phyloP scores from a whole-genome alignment of 2,329 filamentous ascomycete genomes.

The Stemphylium lycopersici region DNA sequence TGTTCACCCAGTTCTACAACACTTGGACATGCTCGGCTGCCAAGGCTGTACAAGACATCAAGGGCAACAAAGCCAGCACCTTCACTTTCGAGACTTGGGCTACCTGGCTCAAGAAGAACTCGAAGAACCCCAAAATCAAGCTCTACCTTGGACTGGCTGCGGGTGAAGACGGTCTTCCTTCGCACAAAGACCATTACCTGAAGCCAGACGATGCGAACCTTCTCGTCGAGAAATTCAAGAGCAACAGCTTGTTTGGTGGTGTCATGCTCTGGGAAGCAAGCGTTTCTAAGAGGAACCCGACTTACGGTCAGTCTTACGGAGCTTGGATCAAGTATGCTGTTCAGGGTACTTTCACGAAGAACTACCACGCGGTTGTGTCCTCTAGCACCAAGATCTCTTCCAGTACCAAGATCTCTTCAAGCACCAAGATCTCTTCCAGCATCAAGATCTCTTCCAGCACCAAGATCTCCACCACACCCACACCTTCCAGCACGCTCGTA shows the following conservation, averaged over 20 bases:
- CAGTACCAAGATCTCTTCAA: not conserved
- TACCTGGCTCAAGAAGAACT: constrained; percentile 45
- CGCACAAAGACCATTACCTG: constrained; percentile 53
- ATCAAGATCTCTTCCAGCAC: not conserved
- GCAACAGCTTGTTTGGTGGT: constrained; percentile 58
- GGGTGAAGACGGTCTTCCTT: constrained; percentile 27
- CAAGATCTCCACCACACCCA: not conserved
- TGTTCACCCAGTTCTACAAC: constrained; percentile 65
- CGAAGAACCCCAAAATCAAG: constrained; percentile 53
- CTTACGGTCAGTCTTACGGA: constrained; percentile 54
- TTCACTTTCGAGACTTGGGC: constrained; percentile 57
- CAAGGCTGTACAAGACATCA: constrained; percentile 41
- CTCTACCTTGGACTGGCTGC: constrained; percentile 60
- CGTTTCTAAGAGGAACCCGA: constrained; percentile 53
- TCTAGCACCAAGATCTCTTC: constrained; percentile 11
- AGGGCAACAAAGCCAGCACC: constrained; percentile 31
- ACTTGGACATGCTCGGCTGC: constrained; percentile 58
- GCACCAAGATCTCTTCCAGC: constrained; percentile 1
- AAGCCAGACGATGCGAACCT: constrained; percentile 53
- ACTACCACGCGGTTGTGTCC: constrained; percentile 26
- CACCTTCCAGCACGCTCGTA: not conserved
- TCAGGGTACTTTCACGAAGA: constrained; percentile 23
- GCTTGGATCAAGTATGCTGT: constrained; percentile 55
- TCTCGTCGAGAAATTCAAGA: constrained; percentile 50
- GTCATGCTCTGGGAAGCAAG: constrained; percentile 67